Conservation (phyloP, 371 early-diverging fungal species). For the Apophysomyces elegans region DNA sequence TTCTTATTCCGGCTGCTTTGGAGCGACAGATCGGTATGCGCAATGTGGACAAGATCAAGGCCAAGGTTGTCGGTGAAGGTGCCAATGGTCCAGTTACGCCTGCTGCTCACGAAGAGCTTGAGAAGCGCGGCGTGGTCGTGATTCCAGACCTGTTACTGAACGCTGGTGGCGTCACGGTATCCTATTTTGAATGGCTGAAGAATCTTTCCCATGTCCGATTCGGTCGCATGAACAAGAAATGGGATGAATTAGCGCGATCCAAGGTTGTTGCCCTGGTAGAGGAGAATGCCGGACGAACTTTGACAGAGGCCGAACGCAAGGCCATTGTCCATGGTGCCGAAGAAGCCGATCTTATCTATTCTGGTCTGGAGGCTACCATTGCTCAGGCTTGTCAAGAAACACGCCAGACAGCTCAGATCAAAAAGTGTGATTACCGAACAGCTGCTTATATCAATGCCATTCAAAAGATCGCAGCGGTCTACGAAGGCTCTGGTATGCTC, state of each 20-base stretch:
- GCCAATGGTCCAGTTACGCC: conserved; percentile 91
- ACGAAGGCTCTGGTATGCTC: conserved; percentile 80
- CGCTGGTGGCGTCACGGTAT: conserved; percentile 89
- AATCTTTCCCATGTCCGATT: conserved; percentile 88
- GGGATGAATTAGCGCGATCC: conserved; percentile 84
- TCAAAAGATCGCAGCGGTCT: conserved; percentile 84
- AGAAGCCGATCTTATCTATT: conserved; percentile 90
- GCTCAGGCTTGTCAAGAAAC: conserved; percentile 73
- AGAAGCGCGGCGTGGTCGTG: conserved; percentile 68
- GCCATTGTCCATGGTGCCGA: conserved; percentile 85
- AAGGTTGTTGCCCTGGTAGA: conserved; percentile 82
- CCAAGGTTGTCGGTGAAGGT: conserved; percentile 88
- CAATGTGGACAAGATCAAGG: conserved; percentile 79
- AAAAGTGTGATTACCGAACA: conserved; percentile 82
- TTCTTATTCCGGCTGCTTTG: conserved; percentile 85
- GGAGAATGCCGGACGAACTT: conserved; percentile 68
- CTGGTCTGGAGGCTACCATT: conserved; percentile 92
- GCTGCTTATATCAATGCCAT: conserved; percentile 88
- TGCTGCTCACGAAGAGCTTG: conserved; percentile 74
- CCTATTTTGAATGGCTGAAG: conserved; percentile 88
- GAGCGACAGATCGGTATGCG: conserved; percentile 86
- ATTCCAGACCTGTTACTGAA: conserved; percentile 86
- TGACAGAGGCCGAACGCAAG: conserved; percentile 10
- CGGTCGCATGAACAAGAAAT: conserved; percentile 90
- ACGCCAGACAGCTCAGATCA: conserved; percentile 58